phyloP scores from a whole-genome alignment of 306 rosid species.

The Prunus mira region DNA sequence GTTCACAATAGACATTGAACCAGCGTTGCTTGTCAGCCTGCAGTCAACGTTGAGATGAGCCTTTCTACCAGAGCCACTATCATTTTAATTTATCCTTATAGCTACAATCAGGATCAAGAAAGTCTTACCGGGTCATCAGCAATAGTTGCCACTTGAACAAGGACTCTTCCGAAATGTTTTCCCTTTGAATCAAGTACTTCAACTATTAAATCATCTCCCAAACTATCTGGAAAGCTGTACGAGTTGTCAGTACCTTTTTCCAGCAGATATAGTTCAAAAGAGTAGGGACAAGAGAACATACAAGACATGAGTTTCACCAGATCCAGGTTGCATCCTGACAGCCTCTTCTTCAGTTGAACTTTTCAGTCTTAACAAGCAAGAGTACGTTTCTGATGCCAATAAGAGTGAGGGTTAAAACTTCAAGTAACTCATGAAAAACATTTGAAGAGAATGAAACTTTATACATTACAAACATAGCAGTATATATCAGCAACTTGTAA shows the following conservation, averaged over 20 bases:
- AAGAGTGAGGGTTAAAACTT: conserved; percentile 8
- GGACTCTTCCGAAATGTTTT: conserved; percentile 73
- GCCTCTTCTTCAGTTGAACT: conserved; percentile 82
- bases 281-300: conserved; percentile 39
- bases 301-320: conserved; percentile 89
- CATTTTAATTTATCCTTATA: conserved; percentile 9
- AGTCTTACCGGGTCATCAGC: conserved; percentile 78
- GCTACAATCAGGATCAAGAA: conserved; percentile 13
- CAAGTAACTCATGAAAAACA: not conserved
- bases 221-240: conserved; percentile 94
- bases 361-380: conserved; percentile 80
- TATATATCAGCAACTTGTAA: conserved; percentile 6
- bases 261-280: conserved; percentile 10
- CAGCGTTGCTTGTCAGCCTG: conserved; percentile 97
- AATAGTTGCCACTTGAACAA: conserved; percentile 79
- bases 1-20: conserved; percentile 82
- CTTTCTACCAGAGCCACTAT: conserved; percentile 11
- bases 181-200: conserved; percentile 97
- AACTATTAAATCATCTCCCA: conserved; percentile 83
- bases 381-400: conserved; percentile 65
- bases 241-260: conserved; percentile 44
- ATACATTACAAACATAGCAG: not conserved
- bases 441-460: conserved; percentile 6
- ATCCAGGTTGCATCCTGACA: conserved; percentile 87
- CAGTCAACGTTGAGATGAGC: conserved; percentile 37